phyloP scores from a whole-genome alignment of 768 basidiomycete species.

The Tephrocybe sp. region DNA sequence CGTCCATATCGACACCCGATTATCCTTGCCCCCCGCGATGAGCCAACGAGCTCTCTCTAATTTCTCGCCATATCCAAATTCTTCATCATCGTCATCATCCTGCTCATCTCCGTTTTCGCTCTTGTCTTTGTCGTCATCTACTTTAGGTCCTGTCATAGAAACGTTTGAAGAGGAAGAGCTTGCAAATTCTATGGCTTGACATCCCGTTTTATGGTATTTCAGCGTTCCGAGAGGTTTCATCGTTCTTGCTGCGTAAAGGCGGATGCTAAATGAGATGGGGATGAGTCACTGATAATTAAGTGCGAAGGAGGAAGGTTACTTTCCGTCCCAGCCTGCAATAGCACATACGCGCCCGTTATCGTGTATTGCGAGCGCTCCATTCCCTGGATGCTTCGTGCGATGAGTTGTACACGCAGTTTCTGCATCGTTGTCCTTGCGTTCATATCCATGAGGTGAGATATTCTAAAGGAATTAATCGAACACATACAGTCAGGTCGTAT shows the following conservation, averaged over 20 bases:
- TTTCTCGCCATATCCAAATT: constrained; percentile 31
- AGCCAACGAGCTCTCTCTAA: constrained; percentile 57
- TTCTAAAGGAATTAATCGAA: background rate
- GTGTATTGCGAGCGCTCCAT: constrained; percentile 71
- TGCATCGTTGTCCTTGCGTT: background rate
- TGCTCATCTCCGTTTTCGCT: constrained; percentile 5
- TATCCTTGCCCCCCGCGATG: constrained; percentile 62
- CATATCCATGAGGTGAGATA: background rate
- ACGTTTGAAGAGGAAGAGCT: constrained; percentile 15
- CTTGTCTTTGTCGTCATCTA: constrained; percentile 22
- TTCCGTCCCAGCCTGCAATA: constrained; percentile 92
- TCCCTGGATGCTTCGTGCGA: constrained; percentile 78
- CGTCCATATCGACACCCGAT: constrained; percentile 70
- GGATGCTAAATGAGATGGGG: constrained; percentile 46
- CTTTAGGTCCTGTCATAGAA: background rate
- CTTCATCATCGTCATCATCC: constrained; percentile 28
- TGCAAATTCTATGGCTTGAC: constrained; percentile 77
- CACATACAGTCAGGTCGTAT: constrained; percentile 53
- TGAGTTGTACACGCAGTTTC: constrained; percentile 20
- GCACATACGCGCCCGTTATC: constrained; percentile 80
- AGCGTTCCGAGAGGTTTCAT: constrained; percentile 85
- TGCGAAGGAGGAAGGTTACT: constrained; percentile 42
- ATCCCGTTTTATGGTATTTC: constrained; percentile 74
- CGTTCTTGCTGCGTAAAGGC: constrained; percentile 77
- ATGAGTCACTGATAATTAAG: background rate